Base-by-base conservation (phyloP, 768 basidiomycete genomes). In the Auricularia sp. region DNA sequence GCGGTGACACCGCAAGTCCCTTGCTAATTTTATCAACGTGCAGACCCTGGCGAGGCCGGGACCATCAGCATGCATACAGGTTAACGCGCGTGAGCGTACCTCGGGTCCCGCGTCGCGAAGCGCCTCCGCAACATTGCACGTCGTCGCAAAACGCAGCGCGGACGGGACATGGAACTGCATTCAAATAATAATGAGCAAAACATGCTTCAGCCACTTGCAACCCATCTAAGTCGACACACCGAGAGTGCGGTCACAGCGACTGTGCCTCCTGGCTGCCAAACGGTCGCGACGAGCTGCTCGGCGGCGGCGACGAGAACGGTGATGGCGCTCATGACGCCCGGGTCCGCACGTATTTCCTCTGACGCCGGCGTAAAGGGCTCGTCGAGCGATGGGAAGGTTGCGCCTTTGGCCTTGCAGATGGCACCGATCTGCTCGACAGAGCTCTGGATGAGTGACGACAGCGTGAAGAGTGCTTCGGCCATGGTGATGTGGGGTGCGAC, bases 1-100 rank as follows among this genome's bases (percentile, higher is more conserved):
- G 61, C 2, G 73, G 65, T 47, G 77, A 71, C 51, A 76, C 68
- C 3, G 67, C 68, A 59, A 71, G 73, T 21, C 72, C 74, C 33
- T 68, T 70, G 14, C 74, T 77, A 42, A 80, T 78, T 5, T 78
- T 76, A 7, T 72, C 65, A 21, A 74, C 71, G 44, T 80, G 78
- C 34, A 77, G 64, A 0, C 68, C 68, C 47, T 64, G 14, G 13
- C 29, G 11, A 11, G 10, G 61, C 10, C 11, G 11, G 54, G 13
- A 11, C 14, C 10, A 14, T 29, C 10, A 18, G 29, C 14, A 10
- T 16, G 14, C 13, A 10, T 11, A 56, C 8, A 21, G 24, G 2
- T 29, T 29, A 29, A 29, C 29, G 29, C 54, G 2, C 13, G 54
- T 16, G 10, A 14, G 10, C 11, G 18, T 54, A 54, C 56, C 29